Evolutionary conservation across 306 rosid species (phyloP), one percentile per base, ranked within the genome.

Genomic region (Luffa aegyptiaca): DNA sequence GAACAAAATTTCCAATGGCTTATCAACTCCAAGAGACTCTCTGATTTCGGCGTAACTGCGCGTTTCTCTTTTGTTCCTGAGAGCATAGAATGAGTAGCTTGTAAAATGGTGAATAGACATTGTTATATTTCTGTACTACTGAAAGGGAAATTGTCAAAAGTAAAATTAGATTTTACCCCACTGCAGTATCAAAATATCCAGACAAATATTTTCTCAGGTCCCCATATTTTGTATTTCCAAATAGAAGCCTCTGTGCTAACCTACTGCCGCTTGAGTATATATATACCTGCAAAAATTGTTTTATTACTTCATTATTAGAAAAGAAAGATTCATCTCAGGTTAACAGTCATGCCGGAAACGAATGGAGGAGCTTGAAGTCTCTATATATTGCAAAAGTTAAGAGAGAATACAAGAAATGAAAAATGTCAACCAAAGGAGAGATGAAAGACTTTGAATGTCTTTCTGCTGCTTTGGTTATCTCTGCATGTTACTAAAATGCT

Each of bases 221-320:
- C 75, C 99, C 99, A 81, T 87, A 84, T 80, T 87, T 91, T 36
- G 97, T 89, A 80, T 92, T 83, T 53, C 98, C 97, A 81, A 94
- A 94, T 83, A 94, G 77, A 53, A 95, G 94, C 87, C 96, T 91
- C 81, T 95, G 99, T 0, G 97, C 97, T 90, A 92, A 85, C 81
- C 99, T 89, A 90, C 99, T 95, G 63, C 99, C 97, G 77, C 99
- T 95, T 7, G 99, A 95, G 89, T 95, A 95, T 79, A 95, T 93
- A 88, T 93, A 95, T 39, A 90, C 96, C 99, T 95, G 88, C 82
- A 2, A 45, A 72, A 26, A 1, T 48, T 6, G 48, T 21, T 65
- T 72, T 31, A 48, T 72, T 13, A 42, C 70, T 63, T 5, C 55
- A 16, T 16, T 16, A 17, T 69, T 69, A 69, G 53, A 42, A 41